These are phyloP conservation scores for Daldinia sp. DNA, from an alignment of 2,329 filamentous ascomycete genomes.

Conservation along the genomic window DNA sequence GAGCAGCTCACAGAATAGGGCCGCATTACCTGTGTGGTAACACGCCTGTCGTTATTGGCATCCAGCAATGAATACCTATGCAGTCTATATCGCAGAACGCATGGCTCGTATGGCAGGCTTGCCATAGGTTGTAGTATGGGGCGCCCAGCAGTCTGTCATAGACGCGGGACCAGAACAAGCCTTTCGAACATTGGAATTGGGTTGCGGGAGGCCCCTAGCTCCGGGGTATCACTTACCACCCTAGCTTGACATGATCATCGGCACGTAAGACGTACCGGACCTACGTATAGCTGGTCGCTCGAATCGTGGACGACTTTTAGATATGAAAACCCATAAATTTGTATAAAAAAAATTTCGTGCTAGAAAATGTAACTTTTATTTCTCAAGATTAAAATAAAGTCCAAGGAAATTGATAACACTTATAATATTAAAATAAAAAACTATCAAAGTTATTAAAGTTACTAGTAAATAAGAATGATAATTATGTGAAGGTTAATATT, in stretches of 20 bases:
- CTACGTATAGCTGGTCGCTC: conserved; percentile 3
- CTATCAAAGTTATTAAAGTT: background rate
- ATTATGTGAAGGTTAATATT: background rate
- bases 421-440: background rate
- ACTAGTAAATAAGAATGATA: background rate
- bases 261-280: conserved; percentile 7
- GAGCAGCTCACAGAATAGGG: conserved; percentile 13
- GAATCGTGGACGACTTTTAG: conserved; percentile 1
- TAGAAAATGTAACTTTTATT: background rate
- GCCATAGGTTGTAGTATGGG: conserved; percentile 1
- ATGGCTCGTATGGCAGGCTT: conserved; percentile 8
- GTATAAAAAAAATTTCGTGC: background rate
- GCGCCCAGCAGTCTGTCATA: background rate
- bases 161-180: conserved; percentile 9
- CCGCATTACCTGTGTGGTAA: conserved; percentile 26
- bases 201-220: conserved; percentile 19
- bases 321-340: background rate
- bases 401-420: too few species aligned
- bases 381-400: background rate
- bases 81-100: background rate
- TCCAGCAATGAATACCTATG: background rate
- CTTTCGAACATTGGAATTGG: conserved; percentile 1
- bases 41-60: conserved; percentile 1
- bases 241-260: conserved; percentile 9
- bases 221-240: conserved; percentile 14